Conservation (phyloP, 352 stramenopile genomes). For the Phytophthora ramorum region DNA sequence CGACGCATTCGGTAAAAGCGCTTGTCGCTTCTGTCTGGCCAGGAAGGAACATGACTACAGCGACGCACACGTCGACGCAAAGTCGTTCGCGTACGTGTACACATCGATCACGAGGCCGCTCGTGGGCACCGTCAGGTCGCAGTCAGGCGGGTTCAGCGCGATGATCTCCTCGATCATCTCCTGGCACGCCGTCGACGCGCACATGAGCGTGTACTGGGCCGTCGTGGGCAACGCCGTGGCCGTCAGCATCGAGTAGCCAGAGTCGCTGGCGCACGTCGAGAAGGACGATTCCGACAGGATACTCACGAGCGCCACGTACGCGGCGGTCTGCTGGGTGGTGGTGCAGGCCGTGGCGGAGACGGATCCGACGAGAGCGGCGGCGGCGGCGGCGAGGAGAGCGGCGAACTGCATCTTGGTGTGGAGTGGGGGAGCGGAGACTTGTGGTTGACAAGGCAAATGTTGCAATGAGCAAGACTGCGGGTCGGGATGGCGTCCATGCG, state of each 20-base stretch:
- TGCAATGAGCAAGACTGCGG: conserved; percentile 11
- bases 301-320: conserved; percentile 22
- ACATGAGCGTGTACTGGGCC: conserved; percentile 35
- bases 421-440: neutral
- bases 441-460: conserved; percentile 12
- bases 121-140: conserved; percentile 38
- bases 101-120: conserved; percentile 40
- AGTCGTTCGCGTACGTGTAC: conserved; percentile 28
- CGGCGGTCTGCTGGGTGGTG: conserved; percentile 20
- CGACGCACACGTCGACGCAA: conserved; percentile 16
- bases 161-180: conserved; percentile 24
- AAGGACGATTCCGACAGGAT: conserved; percentile 22
- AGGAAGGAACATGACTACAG: neutral
- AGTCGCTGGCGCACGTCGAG: conserved; percentile 22
- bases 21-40: neutral
- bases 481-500: neutral
- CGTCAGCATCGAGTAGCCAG: conserved; percentile 37
- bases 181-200: conserved; percentile 30
- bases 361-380: conserved; percentile 11
- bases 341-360: conserved; percentile 16
- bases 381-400: conserved; percentile 23
- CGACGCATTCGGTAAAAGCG: neutral
- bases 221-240: conserved; percentile 29
- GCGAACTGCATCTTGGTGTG: conserved; percentile 27
- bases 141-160: conserved; percentile 37